Base-by-base conservation (phyloP, 2,329 filamentous ascomycete genomes). In the Xylaria polymorpha region DNA sequence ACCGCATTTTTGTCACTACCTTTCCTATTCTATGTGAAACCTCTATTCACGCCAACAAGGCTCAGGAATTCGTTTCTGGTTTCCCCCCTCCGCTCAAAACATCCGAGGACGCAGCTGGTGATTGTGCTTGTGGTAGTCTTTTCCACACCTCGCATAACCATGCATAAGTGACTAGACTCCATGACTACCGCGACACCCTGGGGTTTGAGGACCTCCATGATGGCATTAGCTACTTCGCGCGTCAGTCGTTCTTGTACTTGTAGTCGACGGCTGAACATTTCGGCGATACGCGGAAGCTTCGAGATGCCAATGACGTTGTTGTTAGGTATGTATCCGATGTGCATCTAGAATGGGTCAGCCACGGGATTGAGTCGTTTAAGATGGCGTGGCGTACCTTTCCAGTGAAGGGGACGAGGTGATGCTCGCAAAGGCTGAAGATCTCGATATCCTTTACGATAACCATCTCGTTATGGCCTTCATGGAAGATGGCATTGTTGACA, bases 391-490 rank as follows among this genome's bases (percentile, higher is more conserved):
- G 59, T 84, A 94, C 93, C 88, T 97, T 98, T 76, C 96, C 96
- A 3, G 89, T 95, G 77, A 99, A 99, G 0, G 96, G 96, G 8
- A 99, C 95, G 79, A 99, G 87, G 79, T 99, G 96, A 80, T 99
- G 96, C 83, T 99, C 96, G 84, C 96, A 99, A 51, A 98, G 85
- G 72, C 92, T 95, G 81, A 94, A 97, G 14, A 98, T 89, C 79
- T 98, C 94, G 77, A 99, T 98, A 77, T 98, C 94, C 83, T 97
- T 97, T 68, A 99, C 94, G 76, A 98, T 97, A 37, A 99, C 94
- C 83, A 99, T 88, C 82, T 99, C 96, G 77, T 97, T 96, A 78
- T 98, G 95, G 71, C 95, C 94, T 80, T 98, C 96, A 77, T 97
- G 92, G 82, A 99, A 99, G 63, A 98, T 92, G 20, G 96, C 96